Evolutionary conservation across 2,329 filamentous ascomycete species (phyloP), one percentile per base, ranked within the genome.

Genomic region (Escovopsis weberi): DNA sequence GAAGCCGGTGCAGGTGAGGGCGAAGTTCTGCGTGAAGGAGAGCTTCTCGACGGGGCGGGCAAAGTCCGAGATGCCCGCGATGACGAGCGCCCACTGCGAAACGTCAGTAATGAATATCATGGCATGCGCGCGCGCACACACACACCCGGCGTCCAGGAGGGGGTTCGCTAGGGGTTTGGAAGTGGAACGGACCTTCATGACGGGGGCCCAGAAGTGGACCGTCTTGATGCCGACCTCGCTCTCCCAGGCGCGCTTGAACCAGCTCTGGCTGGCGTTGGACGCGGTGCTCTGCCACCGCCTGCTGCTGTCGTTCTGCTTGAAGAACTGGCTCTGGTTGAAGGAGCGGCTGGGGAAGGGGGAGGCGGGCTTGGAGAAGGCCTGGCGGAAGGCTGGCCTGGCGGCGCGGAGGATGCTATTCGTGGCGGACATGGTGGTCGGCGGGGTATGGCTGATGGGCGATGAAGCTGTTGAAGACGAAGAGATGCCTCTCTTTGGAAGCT

Each of bases 171-270:
- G 15, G 15, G 15, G 15, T 15, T 15, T 15, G 15, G 15, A 15
- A 15, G 15, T 15, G 15, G 15, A 15, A 55, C 60, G 50, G 55
- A 68, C 66, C 65, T 74, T 95, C 87, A 95, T 94, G 52, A 95
- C 80, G 45, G 89, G 89, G 37, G 89, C 88, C 89, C 91, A 98
- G 69, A 98, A 98, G 66, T 98, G 91, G 56, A 98, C 91, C 48
- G 91, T 98, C 80, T 87, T 87, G 54, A 88, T 54, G 41, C 85
- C 85, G 50, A 88, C 65, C 48, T 84, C 82, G 62, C 82, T 86
- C 63, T 85, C 78, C 82, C 81, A 87, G 72, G 93, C 76, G 64
- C 79, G 79, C 70, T 81, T 78, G 62, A 91, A 79, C 70, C 72
- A 80, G 57, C 67, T 66, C 48, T 61, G 54, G 51, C 65, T 59